These are phyloP conservation scores for Nidula niveotomentosa DNA, from an alignment of 1,284 basidiomycete species.

Conservation along the genomic window DNA sequence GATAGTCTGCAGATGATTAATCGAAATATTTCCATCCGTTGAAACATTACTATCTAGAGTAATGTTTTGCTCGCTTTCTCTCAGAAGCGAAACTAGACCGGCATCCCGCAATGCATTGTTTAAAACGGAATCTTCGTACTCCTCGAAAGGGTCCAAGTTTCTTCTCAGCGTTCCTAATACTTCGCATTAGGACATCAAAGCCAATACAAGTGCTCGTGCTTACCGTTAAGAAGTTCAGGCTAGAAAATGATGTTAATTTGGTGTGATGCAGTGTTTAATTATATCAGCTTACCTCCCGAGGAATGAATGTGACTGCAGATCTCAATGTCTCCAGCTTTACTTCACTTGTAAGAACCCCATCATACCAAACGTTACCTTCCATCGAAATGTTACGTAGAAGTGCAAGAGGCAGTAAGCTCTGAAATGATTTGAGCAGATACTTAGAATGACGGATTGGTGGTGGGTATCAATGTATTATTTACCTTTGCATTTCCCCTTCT, in stretches of 20 bases:
- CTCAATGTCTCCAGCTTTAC: conserved; percentile 55
- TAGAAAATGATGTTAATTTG: conserved; percentile 7
- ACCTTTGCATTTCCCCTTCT: conserved; percentile 65
- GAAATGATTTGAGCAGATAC: not conserved
- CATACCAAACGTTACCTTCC: conserved; percentile 42
- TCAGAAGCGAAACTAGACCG: conserved; percentile 52
- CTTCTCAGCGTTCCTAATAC: conserved; percentile 17
- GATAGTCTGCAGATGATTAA: conserved; percentile 71
- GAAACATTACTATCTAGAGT: conserved; percentile 53
- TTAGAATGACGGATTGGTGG: not conserved
- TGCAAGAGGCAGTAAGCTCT: conserved; percentile 32
- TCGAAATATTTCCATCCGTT: conserved; percentile 62
- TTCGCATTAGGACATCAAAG: not conserved
- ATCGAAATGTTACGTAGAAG: conserved; percentile 42
- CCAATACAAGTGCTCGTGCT: not conserved
- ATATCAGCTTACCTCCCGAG: conserved; percentile 29
- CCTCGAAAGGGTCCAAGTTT: conserved; percentile 67
- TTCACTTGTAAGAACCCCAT: conserved; percentile 27
- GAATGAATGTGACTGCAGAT: conserved; percentile 45
- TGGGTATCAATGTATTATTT: not conserved
- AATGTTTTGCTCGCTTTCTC: conserved; percentile 47
- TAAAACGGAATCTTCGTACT: conserved; percentile 66
- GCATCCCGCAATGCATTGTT: conserved; percentile 56
- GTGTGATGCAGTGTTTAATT: not conserved
- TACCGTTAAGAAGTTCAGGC: conserved; percentile 53